Evolutionary conservation across 495 filamentous ascomycete genomes (phyloP).

Genomic region (Penicillium steckii): DNA sequence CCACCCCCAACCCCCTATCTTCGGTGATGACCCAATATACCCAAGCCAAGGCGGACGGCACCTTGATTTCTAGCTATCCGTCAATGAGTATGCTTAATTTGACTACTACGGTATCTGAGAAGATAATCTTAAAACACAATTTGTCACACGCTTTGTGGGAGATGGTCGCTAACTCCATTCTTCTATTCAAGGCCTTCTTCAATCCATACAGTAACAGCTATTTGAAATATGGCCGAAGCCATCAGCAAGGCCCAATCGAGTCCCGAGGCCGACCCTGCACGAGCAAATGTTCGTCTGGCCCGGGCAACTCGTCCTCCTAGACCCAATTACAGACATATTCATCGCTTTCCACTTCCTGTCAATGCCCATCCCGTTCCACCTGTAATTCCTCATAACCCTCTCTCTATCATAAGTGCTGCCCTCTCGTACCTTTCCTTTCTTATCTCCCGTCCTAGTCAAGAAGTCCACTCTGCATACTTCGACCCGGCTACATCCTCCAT

Average conservation of each 20-base stretch:
- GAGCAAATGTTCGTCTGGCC: slow-evolving; percentile 20
- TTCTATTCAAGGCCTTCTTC: slow-evolving; percentile 10
- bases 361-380: slow-evolving; percentile 76
- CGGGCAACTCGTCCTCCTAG: slow-evolving; percentile 50
- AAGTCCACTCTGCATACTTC: slow-evolving; percentile 73
- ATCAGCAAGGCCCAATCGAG: slow-evolving; percentile 14
- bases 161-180: slow-evolving; percentile 23
- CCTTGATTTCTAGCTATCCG: slow-evolving; percentile 73
- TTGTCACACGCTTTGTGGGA: slow-evolving; percentile 8
- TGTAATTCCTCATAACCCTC: slow-evolving; percentile 87
- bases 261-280: slow-evolving; percentile 5
- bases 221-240: slow-evolving; percentile 16
- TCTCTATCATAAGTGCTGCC: slow-evolving; percentile 77
- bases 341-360: slow-evolving; percentile 77
- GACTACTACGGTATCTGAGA: slow-evolving; percentile 99
- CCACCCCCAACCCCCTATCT: slow-evolving; percentile 8
- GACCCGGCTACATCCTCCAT: slow-evolving; percentile 76
- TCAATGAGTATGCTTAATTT: slow-evolving; percentile 67
- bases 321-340: slow-evolving; percentile 67
- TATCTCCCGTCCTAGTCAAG: slow-evolving; percentile 66
- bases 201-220: slow-evolving; percentile 13
- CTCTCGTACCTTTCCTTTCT: slow-evolving; percentile 74
- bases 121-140: slow-evolving; percentile 24
- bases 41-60: slow-evolving; percentile 51
- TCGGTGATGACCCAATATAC: slow-evolving; percentile 48